Percentiles rank a stretch among this genome's conserved stretches.
phyloP scores from a whole-genome alignment of 805 yeast species.

The Candida broadrunensis region DNA sequence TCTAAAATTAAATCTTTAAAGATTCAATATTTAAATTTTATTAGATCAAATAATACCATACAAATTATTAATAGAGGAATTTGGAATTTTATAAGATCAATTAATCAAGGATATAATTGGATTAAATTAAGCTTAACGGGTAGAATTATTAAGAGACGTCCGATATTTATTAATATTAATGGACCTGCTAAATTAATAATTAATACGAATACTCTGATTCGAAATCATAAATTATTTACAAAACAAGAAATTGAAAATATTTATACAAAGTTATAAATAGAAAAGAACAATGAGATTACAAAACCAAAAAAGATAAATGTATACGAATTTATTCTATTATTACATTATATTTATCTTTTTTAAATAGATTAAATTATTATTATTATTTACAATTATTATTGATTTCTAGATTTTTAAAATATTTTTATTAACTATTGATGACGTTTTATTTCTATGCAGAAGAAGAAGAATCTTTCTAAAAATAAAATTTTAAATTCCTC shows the following conservation, averaged over 20 bases:
- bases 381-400: too few relatives aligned
- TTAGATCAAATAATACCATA: not conserved
- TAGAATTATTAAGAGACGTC: conserved; percentile 8
- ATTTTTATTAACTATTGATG: too few relatives aligned
- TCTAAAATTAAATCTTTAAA: not conserved
- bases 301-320: too few relatives aligned
- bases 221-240: conserved; percentile 11
- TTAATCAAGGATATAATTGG: not conserved
- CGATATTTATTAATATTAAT: conserved; percentile 17
- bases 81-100: not conserved
- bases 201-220: conserved; percentile 12
- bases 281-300: too few relatives aligned
- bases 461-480: too few relatives aligned
- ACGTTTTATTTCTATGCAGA: too few relatives aligned
- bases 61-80: not conserved
- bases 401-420: too few relatives aligned
- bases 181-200: conserved; percentile 27
- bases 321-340: too few relatives aligned
- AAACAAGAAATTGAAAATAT: conserved; percentile 10
- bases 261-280: not conserved
- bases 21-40: not conserved
- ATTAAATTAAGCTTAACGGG: conserved; percentile 11
- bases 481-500: too few relatives aligned
- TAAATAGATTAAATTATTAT: too few relatives aligned
- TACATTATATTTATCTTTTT: too few relatives aligned